phyloP scores from a whole-genome alignment of 1,139 yeast genomes.

The Meyerozyma carpophila region DNA sequence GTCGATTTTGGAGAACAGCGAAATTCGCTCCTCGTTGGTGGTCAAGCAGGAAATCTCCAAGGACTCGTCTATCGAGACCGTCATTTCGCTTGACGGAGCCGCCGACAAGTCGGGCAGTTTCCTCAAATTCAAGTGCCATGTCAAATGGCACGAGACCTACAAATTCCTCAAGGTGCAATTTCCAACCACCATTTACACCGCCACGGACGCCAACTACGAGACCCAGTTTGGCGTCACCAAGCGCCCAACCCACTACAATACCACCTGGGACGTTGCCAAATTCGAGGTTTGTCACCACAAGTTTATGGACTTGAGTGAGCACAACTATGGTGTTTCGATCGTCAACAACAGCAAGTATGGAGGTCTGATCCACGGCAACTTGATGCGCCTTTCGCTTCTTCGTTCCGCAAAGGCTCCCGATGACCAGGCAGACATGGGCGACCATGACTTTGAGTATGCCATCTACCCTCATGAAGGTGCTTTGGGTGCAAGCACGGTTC shows the following conservation, averaged over 20 bases:
- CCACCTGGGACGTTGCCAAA: conserved; percentile 94
- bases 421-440: conserved; percentile 89
- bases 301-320: conserved; percentile 87
- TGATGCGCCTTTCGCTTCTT: conserved; percentile 75
- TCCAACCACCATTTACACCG: conserved; percentile 77
- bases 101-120: conserved; percentile 19
- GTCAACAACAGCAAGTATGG: conserved; percentile 88
- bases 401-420: conserved; percentile 91
- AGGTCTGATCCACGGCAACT: conserved; percentile 83
- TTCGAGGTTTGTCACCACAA: conserved; percentile 95
- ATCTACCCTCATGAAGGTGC: conserved; percentile 74
- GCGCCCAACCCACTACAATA: conserved; percentile 91
- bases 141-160: conserved; percentile 84
- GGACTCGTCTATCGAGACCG: conserved; percentile 56
- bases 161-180: conserved; percentile 91
- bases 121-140: conserved; percentile 56
- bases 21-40: conserved; percentile 56
- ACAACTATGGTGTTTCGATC: conserved; percentile 80
- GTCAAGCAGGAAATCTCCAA: conserved; percentile 56
- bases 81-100: conserved; percentile 65
- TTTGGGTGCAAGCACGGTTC: conserved; percentile 59
- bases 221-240: conserved; percentile 89
- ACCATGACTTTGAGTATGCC: conserved; percentile 78
- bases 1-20: conserved; percentile 48
- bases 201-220: conserved; percentile 73